Evolutionary conservation across 805 yeast genomes (phyloP).

Genomic region (Naumovozyma dairenensis): DNA sequence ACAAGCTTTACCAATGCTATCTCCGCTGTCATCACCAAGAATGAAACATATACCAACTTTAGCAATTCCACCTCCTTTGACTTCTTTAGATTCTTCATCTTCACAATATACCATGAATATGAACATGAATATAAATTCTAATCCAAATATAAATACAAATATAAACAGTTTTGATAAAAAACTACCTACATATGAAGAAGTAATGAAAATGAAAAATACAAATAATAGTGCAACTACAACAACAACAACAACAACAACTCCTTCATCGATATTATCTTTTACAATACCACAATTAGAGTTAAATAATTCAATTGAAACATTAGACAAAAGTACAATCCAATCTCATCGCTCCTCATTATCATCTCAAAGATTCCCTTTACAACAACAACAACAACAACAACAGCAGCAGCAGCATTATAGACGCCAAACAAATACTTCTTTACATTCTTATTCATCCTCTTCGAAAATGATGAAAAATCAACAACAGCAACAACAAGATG

Average conservation of each 20-base stretch:
- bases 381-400: too few relatives aligned
- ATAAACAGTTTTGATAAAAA: conserved; percentile 2
- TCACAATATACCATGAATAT: not conserved
- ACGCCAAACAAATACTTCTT: too few relatives aligned
- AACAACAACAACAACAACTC: not conserved
- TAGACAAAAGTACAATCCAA: too few relatives aligned
- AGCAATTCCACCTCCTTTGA: conserved; percentile 15
- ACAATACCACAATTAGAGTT: conserved; percentile 1
- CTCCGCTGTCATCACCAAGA: conserved; percentile 36
- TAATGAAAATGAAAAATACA: not conserved
- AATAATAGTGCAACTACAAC: conserved; percentile 1
- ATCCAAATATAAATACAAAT: not conserved
- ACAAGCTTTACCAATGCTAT: conserved; percentile 53
- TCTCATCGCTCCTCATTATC: too few relatives aligned
- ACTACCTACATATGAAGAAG: conserved; percentile 10
- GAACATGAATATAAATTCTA: too few relatives aligned
- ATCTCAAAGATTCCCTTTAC: too few relatives aligned
- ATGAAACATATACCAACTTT: too few relatives aligned
- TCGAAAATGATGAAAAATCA: too few relatives aligned
- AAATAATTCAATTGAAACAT: conserved; percentile 1
- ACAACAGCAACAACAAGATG: not conserved
- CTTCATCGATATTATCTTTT: not conserved
- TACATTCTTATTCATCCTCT: too few relatives aligned
- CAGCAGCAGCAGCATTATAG: too few relatives aligned
- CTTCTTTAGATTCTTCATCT: conserved; percentile 31